A percentile compares a stretch with the other conserved stretches of the same genome.
Conservation (phyloP, 2,329 filamentous ascomycete species). For the Alternaria panax region DNA sequence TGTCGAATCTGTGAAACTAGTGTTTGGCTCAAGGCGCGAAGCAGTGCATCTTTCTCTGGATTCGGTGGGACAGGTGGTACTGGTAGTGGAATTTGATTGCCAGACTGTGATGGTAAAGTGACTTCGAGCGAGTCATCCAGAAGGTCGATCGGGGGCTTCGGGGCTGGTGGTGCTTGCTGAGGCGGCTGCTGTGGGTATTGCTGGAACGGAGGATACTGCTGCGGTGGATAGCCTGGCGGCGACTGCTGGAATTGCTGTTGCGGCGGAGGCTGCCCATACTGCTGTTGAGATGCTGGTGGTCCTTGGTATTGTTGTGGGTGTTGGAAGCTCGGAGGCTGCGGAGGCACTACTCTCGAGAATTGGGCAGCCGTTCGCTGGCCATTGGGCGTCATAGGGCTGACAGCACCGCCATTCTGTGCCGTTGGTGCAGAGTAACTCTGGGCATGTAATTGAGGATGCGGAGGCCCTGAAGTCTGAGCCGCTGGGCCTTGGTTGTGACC, state of each 20-base stretch:
- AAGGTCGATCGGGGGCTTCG: constrained; percentile 57
- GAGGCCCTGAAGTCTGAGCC: constrained; percentile 25
- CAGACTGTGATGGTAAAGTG: constrained; percentile 59
- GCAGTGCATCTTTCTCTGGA: constrained; percentile 89
- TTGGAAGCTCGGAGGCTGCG: constrained; percentile 23
- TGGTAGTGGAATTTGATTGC: constrained; percentile 61
- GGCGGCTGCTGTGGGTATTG: constrained; percentile 29
- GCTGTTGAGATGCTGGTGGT: constrained; percentile 20
- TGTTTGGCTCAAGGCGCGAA: constrained; percentile 75
- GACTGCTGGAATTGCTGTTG: constrained; percentile 23
- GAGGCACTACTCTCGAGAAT: constrained; percentile 31
- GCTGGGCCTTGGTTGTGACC: constrained; percentile 30
- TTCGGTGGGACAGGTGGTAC: constrained; percentile 93
- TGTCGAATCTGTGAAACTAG: constrained; percentile 73
- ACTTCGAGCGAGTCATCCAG: constrained; percentile 70
- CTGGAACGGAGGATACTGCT: constrained; percentile 27
- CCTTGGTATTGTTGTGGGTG: constrained; percentile 27
- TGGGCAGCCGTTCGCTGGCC: constrained; percentile 29
- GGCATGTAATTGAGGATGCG: constrained; percentile 38
- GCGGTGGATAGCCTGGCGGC: constrained; percentile 20
- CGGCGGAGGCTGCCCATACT: constrained; percentile 16
- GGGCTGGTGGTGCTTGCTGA: constrained; percentile 38
- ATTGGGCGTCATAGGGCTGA: constrained; percentile 48
- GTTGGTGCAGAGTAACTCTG: constrained; percentile 30
- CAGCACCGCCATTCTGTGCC: constrained; percentile 44